These are phyloP conservation scores for Euptelea pleiosperma DNA, from an alignment of 164 flowering plant genomes.

Conservation along the genomic window DNA sequence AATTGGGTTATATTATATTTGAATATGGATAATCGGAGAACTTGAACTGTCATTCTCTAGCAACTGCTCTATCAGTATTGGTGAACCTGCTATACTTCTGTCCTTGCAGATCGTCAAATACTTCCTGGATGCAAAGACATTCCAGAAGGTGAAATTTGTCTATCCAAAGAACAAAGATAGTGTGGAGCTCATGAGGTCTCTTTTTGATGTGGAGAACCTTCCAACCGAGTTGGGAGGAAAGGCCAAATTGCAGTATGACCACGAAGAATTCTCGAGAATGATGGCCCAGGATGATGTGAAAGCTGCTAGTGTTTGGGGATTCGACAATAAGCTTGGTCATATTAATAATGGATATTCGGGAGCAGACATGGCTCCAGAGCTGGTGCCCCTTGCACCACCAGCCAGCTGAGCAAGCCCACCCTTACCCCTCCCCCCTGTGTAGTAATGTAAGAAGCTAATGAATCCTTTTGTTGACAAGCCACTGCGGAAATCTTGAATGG, in stretches of 20 bases:
- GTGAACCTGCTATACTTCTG: background rate
- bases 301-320: slow-evolving; percentile 57
- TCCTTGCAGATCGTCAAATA: slow-evolving; percentile 68
- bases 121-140: slow-evolving; percentile 78
- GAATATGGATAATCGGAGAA: background rate
- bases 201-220: slow-evolving; percentile 76
- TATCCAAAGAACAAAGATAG: slow-evolving; percentile 81
- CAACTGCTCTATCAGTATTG: background rate
- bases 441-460: too few relatives aligned
- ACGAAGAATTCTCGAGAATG: slow-evolving; percentile 75
- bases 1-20: background rate
- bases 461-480: background rate
- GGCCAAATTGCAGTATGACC: slow-evolving; percentile 57
- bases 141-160: slow-evolving; percentile 83
- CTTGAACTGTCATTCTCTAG: background rate
- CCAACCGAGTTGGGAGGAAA: slow-evolving; percentile 83
- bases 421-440: too few relatives aligned
- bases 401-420: slow-evolving; percentile 15
- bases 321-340: slow-evolving; percentile 35
- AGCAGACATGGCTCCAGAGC: slow-evolving; percentile 63
- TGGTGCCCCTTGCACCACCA: slow-evolving; percentile 25
- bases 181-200: slow-evolving; percentile 67
- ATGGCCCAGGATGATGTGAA: slow-evolving; percentile 80
- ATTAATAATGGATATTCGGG: slow-evolving; percentile 28
- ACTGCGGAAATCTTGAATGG: background rate